phyloP scores from a whole-genome alignment of 2,329 filamentous ascomycete genomes.

The Calcarisporium arbuscula region DNA sequence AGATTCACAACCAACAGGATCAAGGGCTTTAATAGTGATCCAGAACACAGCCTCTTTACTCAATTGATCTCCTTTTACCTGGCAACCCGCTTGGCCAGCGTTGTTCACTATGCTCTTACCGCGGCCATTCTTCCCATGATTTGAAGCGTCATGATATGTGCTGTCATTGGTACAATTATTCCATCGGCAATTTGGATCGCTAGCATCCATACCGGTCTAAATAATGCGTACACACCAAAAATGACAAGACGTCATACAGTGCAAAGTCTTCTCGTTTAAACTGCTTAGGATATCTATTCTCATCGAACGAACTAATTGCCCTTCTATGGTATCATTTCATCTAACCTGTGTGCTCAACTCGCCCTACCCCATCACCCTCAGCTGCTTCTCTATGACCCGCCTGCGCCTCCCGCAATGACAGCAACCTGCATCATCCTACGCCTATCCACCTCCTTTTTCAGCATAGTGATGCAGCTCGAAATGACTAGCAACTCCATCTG shows the following conservation, averaged over 20 bases:
- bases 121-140: conserved; percentile 50
- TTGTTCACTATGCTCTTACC: conserved; percentile 39
- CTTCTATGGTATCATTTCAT: too few relatives aligned
- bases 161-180: conserved; percentile 36
- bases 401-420: conserved; percentile 29
- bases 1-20: conserved; percentile 57
- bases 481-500: conserved; percentile 46
- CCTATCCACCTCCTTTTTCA: conserved; percentile 60
- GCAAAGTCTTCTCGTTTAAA: too few relatives aligned
- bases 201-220: conserved; percentile 49
- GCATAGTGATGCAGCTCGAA: conserved; percentile 52
- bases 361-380: too few relatives aligned
- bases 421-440: conserved; percentile 45
- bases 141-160: conserved; percentile 45
- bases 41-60: conserved; percentile 42
- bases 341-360: too few relatives aligned
- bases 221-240: too few relatives aligned
- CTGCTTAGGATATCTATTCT: too few relatives aligned
- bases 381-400: conserved; percentile 6
- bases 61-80: conserved; percentile 57
- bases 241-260: too few relatives aligned
- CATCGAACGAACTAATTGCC: not conserved
- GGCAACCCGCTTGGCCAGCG: conserved; percentile 47
- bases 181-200: conserved; percentile 53
- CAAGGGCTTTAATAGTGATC: conserved; percentile 42